Evolutionary conservation across 441 rosid genomes (phyloP), one percentile per base, ranked within the genome.

Genomic region (Jatropha multifida): DNA sequence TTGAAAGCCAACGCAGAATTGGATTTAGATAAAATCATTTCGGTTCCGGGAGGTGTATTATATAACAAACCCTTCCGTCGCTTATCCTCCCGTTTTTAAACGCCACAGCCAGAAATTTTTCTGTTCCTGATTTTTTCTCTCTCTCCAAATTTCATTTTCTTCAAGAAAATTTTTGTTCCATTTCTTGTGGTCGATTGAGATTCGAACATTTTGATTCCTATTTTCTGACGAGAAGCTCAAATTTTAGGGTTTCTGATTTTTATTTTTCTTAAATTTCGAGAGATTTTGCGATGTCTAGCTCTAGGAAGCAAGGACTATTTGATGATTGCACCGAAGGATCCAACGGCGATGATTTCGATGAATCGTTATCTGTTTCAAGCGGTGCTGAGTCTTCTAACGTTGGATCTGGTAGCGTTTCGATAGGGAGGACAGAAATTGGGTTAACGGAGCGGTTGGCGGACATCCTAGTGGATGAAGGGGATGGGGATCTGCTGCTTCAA

Each of bases 401-500:
- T 52, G 88, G 87, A 88, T 88, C 94, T 77, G 82, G 74, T 12
- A 54, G 78, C 37, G 75, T 52, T 10, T 82, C 83, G 56, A 32
- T 52, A 40, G 81, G 65, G 52, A 83, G 83, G 72, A 69, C 60
- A n/a, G 89, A 78, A 74, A 67, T 68, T 49, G 87, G 89, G 32
- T 70, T 84, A 54, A 72, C 93, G 77, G 94, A 88, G 83, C 86
- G 92, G 42, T 85, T 88, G 88, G 78, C 88, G 74, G 87, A 87
- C 66, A 65, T 83, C 27, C 74, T 85, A 4, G 86, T 81, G 40
- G 91, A 81, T 4, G 86, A 84, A 55, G 85, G 85, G 60, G 92
- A 87, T n/a, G 88, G 89, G 48, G 98, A 89, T 76, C 86, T 88
- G 87, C 52, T 95, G 77, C 80, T 90, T 69, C 92, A 90, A 40